These are phyloP conservation scores for Thinopyrum elongatum DNA, from an alignment of 176 grass and related monocot genomes.

Conservation along the genomic window DNA sequence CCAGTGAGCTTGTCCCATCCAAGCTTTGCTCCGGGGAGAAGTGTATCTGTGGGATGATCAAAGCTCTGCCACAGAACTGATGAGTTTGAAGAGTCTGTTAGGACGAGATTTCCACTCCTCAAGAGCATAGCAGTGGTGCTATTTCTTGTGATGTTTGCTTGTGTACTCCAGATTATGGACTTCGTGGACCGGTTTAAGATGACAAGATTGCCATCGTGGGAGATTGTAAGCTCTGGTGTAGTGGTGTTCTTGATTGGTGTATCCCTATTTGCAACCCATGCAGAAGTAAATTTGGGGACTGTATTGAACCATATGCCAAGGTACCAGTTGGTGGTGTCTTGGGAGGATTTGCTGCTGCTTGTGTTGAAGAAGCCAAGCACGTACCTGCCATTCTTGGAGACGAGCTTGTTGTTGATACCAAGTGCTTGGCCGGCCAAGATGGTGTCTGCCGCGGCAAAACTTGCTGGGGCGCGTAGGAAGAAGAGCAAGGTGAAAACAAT, in stretches of 20 bases:
- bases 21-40: not conserved
- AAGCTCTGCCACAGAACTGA: not conserved
- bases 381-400: slow-evolving; percentile 44
- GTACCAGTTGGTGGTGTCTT: not conserved
- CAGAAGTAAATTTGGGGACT: not conserved
- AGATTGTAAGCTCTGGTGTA: not conserved
- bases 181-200: not conserved
- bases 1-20: not conserved
- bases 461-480: too few relatives aligned
- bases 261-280: not conserved
- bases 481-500: not conserved
- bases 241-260: not conserved
- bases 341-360: not conserved
- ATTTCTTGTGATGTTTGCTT: not conserved
- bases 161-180: not conserved
- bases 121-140: not conserved
- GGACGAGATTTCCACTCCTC: not conserved
- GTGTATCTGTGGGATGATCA: not conserved
- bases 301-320: not conserved
- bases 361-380: slow-evolving; percentile 64
- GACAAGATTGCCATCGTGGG: not conserved
- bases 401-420: slow-evolving; percentile 20
- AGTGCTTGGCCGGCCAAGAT: too few relatives aligned
- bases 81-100: not conserved
- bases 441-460: too few relatives aligned